These are phyloP conservation scores for Extremus antarcticus DNA, from an alignment of 495 filamentous ascomycete species.

Conservation along the genomic window DNA sequence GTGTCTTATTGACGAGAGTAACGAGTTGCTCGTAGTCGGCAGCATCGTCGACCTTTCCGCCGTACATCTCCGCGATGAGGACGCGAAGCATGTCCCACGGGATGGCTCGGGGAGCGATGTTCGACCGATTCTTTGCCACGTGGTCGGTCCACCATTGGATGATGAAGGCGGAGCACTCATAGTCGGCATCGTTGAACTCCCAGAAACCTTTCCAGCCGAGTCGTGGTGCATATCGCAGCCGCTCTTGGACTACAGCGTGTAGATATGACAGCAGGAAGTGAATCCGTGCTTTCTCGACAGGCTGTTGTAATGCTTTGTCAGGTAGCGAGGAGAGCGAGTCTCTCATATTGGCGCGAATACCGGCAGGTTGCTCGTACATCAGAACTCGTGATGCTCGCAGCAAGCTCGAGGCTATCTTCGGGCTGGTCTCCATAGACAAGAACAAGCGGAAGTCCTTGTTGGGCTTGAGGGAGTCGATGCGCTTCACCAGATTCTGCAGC, in stretches of 20 bases:
- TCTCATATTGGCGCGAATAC: constrained; percentile 96
- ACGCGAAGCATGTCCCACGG: constrained; percentile 96
- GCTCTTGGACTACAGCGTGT: constrained; percentile 92
- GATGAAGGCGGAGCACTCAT: constrained; percentile 91
- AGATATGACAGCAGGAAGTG: constrained; percentile 90
- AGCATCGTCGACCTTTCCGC: constrained; percentile 91
- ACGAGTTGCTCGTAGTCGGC: constrained; percentile 68
- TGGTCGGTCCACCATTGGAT: constrained; percentile 91
- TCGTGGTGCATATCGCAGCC: constrained; percentile 86
- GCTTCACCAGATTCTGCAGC: constrained; percentile 94
- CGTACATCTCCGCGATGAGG: constrained; percentile 87
- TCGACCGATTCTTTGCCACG: constrained; percentile 71
- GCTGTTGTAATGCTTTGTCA: constrained; percentile 64
- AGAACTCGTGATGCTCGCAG: constrained; percentile 85
- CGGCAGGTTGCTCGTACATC: constrained; percentile 97
- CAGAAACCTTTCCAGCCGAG: constrained; percentile 98
- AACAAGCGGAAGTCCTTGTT: constrained; percentile 91
- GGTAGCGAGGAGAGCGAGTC: constrained; percentile 81
- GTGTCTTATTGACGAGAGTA: constrained; percentile 58
- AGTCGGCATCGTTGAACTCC: constrained; percentile 99
- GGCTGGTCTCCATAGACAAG: constrained; percentile 94
- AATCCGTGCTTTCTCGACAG: constrained; percentile 81
- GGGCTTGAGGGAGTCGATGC: constrained; percentile 87
- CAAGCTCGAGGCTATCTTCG: constrained; percentile 93
- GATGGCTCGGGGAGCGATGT: constrained; percentile 83